Evolutionary conservation across 228 moss, liverwort and hornwort species (phyloP), one percentile per base, ranked within the genome.

Genomic region (Sphagnum magellanicum): DNA sequence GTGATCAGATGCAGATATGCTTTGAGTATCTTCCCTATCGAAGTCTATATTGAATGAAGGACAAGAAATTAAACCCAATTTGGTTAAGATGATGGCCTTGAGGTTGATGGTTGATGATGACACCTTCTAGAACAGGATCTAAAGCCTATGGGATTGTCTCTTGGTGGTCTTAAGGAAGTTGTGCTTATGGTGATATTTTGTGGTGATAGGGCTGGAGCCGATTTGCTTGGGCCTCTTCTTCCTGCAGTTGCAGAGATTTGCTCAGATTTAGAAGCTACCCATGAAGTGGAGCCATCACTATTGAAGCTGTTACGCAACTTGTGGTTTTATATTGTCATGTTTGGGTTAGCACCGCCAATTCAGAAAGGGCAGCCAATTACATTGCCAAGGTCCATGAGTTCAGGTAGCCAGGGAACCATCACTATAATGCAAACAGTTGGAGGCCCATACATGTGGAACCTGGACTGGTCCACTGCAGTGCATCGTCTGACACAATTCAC

Each of bases 171-270:
- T 58, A 58, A 4, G 57, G 10, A n/a, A 15, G 63, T 47, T 5
- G 16, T 63, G 8, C 46, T 16, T 63, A 70, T 50, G 52, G 13
- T 55, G 6, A 4, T 16, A 12, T 14, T 73, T 47, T 60, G 60
- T 1, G 16, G 63, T 57, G 76, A 59, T 74, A 93, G 93, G 81
- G 82, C 55, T 78, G 89, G 87, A 52, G 83, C 75, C 48, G 79
- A 89, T 68, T 72, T 89, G 68, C 79, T 93, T 5, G 93, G 93
- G n/a, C 87, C 91, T 16, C 87, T 93, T 71, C 84, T 93, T 70
- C 87, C 87, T 60, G 87, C 89, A 46, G 79, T 93, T 72, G 89
- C 89, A 71, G 91, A 93, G 74, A 90, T 90, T 53, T 90, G 89
- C 72, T 88, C 83, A 17, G 92, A 90, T 60, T 73, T 88, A 65